Evolutionary conservation across 345 rosid genomes (phyloP).

Genomic region (Camelina sativa): DNA sequence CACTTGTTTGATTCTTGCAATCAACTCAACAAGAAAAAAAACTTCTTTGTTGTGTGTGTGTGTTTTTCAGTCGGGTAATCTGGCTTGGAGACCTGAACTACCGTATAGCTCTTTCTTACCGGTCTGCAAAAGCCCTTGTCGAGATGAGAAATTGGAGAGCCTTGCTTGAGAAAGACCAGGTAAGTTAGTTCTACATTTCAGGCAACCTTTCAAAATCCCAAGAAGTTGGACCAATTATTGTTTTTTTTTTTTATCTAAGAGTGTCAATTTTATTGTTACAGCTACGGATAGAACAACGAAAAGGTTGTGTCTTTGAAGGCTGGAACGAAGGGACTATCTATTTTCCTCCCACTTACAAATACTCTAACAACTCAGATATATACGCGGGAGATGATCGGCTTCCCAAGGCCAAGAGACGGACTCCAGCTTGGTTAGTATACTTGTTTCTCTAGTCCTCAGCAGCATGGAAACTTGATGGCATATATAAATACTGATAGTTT

Average conservation of each 20-base stretch:
- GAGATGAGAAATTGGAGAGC: slow-evolving; percentile 97
- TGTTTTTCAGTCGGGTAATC: slow-evolving; percentile 70
- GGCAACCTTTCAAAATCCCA: slow-evolving; percentile 19
- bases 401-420: slow-evolving; percentile 89
- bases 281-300: slow-evolving; percentile 82
- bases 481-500: slow-evolving; percentile 10
- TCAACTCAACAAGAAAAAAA: background rate
- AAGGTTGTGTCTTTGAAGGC: slow-evolving; percentile 80
- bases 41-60: background rate
- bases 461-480: background rate
- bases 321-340: slow-evolving; percentile 95
- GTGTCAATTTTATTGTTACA: slow-evolving; percentile 30
- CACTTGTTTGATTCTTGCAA: background rate
- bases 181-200: slow-evolving; percentile 31
- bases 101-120: slow-evolving; percentile 87
- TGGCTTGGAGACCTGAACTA: slow-evolving; percentile 99
- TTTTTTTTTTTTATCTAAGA: background rate
- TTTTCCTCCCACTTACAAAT: slow-evolving; percentile 98
- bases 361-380: slow-evolving; percentile 91
- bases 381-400: slow-evolving; percentile 83
- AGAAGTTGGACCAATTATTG: slow-evolving; percentile 20
- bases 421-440: slow-evolving; percentile 82
- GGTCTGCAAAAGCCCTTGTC: slow-evolving; percentile 88
- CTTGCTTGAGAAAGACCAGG: slow-evolving; percentile 96
- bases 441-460: background rate